These are phyloP conservation scores for Diplodia corticola DNA, from an alignment of 2,329 filamentous ascomycete genomes.

Conservation along the genomic window DNA sequence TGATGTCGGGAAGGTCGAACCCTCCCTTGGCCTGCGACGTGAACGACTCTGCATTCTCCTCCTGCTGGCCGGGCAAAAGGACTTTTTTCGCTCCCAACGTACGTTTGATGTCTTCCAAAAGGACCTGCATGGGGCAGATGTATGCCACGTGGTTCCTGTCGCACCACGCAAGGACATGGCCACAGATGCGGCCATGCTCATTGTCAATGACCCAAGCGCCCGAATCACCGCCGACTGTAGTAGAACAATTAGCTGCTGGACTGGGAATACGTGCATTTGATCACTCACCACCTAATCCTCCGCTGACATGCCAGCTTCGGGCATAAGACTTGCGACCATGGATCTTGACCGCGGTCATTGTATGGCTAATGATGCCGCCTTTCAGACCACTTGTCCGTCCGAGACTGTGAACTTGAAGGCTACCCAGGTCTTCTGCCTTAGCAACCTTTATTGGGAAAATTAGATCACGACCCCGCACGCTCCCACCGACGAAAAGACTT, in stretches of 20 bases:
- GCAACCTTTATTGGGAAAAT: slow-evolving; percentile 42
- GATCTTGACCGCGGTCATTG: slow-evolving; percentile 82
- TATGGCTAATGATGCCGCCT: slow-evolving; percentile 72
- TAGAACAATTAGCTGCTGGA: neutral
- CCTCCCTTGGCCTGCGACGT: neutral
- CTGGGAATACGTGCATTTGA: slow-evolving; percentile 16
- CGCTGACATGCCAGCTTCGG: slow-evolving; percentile 65
- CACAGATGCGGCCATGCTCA: slow-evolving; percentile 74
- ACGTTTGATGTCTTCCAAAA: slow-evolving; percentile 80
- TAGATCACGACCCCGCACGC: neutral
- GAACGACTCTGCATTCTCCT: slow-evolving; percentile 20
- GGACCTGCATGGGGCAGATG: slow-evolving; percentile 91
- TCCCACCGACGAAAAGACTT: slow-evolving; percentile 29
- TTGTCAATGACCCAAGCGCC: slow-evolving; percentile 92
- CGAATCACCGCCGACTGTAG: slow-evolving; percentile 76
- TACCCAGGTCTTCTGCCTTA: slow-evolving; percentile 64
- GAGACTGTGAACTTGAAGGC: slow-evolving; percentile 80
- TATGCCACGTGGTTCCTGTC: slow-evolving; percentile 79
- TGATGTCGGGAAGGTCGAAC: slow-evolving; percentile 13
- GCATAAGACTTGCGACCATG: slow-evolving; percentile 80
- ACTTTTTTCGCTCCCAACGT: slow-evolving; percentile 71
- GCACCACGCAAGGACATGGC: slow-evolving; percentile 88
- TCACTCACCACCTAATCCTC: slow-evolving; percentile 56
- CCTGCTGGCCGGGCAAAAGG: slow-evolving; percentile 63
- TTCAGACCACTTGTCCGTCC: slow-evolving; percentile 84